phyloP scores from a whole-genome alignment of 2,329 filamentous ascomycete genomes.

The Colletotrichum zoysiae region DNA sequence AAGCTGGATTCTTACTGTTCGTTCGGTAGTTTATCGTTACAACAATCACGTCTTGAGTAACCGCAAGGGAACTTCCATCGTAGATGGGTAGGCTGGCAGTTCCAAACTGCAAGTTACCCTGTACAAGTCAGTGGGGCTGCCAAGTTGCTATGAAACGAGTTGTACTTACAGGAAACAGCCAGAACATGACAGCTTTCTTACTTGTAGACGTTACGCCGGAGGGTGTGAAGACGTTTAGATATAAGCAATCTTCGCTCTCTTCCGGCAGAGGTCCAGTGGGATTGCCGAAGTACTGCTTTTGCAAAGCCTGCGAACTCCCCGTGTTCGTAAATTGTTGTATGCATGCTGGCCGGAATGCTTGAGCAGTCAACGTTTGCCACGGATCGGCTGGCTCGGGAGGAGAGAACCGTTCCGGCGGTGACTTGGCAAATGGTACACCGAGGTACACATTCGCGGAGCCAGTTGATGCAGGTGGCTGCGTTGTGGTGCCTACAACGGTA shows the following conservation, averaged over 20 bases:
- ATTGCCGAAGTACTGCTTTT: slow-evolving; percentile 33
- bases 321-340: slow-evolving; percentile 29
- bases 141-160: background rate
- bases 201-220: slow-evolving; percentile 24
- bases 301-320: slow-evolving; percentile 11
- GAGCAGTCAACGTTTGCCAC: slow-evolving; percentile 23
- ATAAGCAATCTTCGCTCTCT: slow-evolving; percentile 52
- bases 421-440: slow-evolving; percentile 36
- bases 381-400: slow-evolving; percentile 17
- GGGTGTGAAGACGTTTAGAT: slow-evolving; percentile 51
- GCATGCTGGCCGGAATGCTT: slow-evolving; percentile 33
- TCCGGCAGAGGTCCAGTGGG: slow-evolving; percentile 33
- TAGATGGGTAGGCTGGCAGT: slow-evolving; percentile 34
- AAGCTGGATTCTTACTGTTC: slow-evolving; percentile 22
- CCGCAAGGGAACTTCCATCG: slow-evolving; percentile 34
- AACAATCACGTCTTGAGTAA: slow-evolving; percentile 32
- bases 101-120: slow-evolving; percentile 39
- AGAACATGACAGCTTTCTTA: slow-evolving; percentile 42
- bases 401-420: slow-evolving; percentile 36
- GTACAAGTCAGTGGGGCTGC: background rate
- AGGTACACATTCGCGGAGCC: slow-evolving; percentile 30
- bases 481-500: slow-evolving; percentile 22
- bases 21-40: slow-evolving; percentile 40
- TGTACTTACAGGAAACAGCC: slow-evolving; percentile 36
- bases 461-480: slow-evolving; percentile 15